Evolutionary conservation across 768 basidiomycete genomes (phyloP).

Genomic region (Amanita brunnescens): DNA sequence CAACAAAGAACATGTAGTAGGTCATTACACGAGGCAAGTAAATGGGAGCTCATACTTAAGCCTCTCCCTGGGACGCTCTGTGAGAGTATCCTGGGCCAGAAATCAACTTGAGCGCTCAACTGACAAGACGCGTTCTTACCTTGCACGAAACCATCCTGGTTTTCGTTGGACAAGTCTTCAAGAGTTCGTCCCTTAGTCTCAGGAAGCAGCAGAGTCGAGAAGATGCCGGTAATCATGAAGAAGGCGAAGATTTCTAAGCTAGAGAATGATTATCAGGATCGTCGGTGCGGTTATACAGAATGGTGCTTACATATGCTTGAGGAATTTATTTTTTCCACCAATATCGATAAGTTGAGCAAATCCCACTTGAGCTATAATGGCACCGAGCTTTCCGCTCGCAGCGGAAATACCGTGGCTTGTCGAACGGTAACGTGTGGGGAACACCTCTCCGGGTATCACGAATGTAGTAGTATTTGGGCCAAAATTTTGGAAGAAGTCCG

Average conservation of each 20-base stretch:
- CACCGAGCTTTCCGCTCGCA: conserved; percentile 76
- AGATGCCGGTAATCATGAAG: conserved; percentile 81
- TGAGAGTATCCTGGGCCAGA: conserved; percentile 6
- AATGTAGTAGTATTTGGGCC: conserved; percentile 80
- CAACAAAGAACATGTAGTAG: background rate
- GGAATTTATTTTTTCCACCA: conserved; percentile 50
- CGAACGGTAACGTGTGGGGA: conserved; percentile 85
- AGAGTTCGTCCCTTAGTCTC: conserved; percentile 65
- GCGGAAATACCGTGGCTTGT: conserved; percentile 82
- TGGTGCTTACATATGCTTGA: conserved; percentile 57
- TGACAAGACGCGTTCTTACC: conserved; percentile 12
- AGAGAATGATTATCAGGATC: background rate
- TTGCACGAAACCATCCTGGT: conserved; percentile 51
- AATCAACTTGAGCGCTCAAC: background rate
- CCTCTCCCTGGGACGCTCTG: conserved; percentile 7
- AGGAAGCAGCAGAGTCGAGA: conserved; percentile 71
- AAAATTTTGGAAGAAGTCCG: conserved; percentile 88
- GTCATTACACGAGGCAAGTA: background rate
- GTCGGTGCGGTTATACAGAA: background rate
- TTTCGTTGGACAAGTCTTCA: conserved; percentile 69
- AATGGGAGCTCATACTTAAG: background rate
- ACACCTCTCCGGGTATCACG: conserved; percentile 71
- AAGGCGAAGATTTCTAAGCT: conserved; percentile 76
- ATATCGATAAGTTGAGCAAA: conserved; percentile 64
- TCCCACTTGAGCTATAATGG: conserved; percentile 72